Evolutionary conservation across 1,139 yeast genomes (phyloP).

Genomic region (Yarrowia galli): DNA sequence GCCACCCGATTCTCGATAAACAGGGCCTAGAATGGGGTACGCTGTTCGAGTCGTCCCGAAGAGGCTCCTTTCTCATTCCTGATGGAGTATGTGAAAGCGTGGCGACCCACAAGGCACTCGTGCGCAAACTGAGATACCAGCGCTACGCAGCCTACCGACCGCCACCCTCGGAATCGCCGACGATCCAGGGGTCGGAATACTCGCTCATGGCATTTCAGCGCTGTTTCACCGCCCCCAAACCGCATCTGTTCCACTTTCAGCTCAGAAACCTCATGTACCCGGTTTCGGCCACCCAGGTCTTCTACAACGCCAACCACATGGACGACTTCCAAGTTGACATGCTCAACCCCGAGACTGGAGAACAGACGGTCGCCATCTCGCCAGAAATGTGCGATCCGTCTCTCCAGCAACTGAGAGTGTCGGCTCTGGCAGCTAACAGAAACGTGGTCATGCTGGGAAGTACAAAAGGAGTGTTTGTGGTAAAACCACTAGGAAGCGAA

Average conservation of each 20-base stretch:
- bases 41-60: slow-evolving; percentile 14
- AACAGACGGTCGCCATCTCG: slow-evolving; percentile 14
- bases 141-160: slow-evolving; percentile 13
- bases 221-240: slow-evolving; percentile 23
- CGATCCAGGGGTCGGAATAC: slow-evolving; percentile 13
- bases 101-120: slow-evolving; percentile 7
- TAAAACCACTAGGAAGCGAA: neutral
- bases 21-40: slow-evolving; percentile 37
- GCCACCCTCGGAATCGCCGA: neutral
- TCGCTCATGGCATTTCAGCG: slow-evolving; percentile 31
- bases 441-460: slow-evolving; percentile 31
- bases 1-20: slow-evolving; percentile 27
- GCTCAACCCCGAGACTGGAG: slow-evolving; percentile 23
- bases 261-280: slow-evolving; percentile 29
- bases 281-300: slow-evolving; percentile 21
- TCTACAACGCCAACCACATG: slow-evolving; percentile 19
- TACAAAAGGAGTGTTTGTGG: slow-evolving; percentile 25
- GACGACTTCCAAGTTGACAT: slow-evolving; percentile 29
- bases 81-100: slow-evolving; percentile 32
- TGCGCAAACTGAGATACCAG: slow-evolving; percentile 16
- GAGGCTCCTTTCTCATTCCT: slow-evolving; percentile 31
- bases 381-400: slow-evolving; percentile 33
- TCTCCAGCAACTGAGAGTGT: slow-evolving; percentile 11
- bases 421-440: slow-evolving; percentile 21
- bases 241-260: slow-evolving; percentile 29